phyloP scores from a whole-genome alignment of 2,329 filamentous ascomycete genomes.

The Microdochium bolleyi region DNA sequence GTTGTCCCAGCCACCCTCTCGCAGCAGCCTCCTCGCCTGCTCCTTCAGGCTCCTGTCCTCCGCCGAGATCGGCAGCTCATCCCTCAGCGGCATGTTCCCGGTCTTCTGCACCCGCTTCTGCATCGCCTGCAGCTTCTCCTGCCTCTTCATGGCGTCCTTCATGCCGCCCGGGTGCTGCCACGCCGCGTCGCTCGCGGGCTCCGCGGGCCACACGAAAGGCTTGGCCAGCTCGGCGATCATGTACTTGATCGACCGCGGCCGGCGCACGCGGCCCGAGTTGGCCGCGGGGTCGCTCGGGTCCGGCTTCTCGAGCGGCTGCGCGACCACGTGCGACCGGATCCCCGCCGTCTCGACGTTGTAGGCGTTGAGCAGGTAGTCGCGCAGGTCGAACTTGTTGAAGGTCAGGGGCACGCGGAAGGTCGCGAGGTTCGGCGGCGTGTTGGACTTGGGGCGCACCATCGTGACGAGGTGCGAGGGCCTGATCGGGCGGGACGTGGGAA shows the following conservation, averaged over 20 bases:
- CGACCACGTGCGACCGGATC: conserved; percentile 75
- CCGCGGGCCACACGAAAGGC: conserved; percentile 82
- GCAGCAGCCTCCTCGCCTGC: conserved; percentile 56
- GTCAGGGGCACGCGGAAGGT: conserved; percentile 84
- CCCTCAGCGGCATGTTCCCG: conserved; percentile 28
- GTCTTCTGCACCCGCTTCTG: conserved; percentile 20
- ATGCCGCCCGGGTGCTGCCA: conserved; percentile 48
- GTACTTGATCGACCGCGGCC: conserved; percentile 70
- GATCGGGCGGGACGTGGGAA: conserved; percentile 2
- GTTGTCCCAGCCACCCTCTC: conserved; percentile 53
- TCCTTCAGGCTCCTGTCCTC: conserved; percentile 31
- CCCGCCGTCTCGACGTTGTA: conserved; percentile 68
- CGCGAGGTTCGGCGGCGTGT: conserved; percentile 71
- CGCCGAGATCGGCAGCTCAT: conserved; percentile 30
- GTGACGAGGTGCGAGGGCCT: conserved; percentile 79
- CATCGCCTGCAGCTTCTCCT: conserved; percentile 22
- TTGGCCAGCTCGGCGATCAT: conserved; percentile 89
- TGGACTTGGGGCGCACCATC: conserved; percentile 62
- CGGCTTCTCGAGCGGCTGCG: conserved; percentile 29
- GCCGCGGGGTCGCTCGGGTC: conserved; percentile 11
- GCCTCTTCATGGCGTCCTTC: conserved; percentile 35
- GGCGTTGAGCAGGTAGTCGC: conserved; percentile 84
- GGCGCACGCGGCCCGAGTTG: conserved; percentile 40
- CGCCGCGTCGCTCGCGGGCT: conserved; percentile 41
- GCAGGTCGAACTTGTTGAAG: conserved; percentile 94